A percentile compares a stretch with the other conserved stretches of the same genome.
Conservation (phyloP, 768 basidiomycete species). For the Termitomyces heimii region DNA sequence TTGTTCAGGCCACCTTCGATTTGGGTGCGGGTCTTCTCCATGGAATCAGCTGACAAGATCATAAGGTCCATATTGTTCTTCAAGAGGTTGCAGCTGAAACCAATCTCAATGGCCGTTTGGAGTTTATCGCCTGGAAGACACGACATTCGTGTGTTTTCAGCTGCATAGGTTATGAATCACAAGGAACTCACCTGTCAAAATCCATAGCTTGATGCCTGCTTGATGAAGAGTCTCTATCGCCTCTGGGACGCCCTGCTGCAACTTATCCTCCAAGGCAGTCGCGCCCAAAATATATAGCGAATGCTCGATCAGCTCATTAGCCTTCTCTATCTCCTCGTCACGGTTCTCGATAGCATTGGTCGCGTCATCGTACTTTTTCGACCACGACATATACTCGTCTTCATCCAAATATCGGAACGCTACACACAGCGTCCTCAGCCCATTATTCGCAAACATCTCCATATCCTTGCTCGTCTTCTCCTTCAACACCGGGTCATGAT, state of each 20-base stretch:
- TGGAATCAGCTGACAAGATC: constrained; percentile 85
- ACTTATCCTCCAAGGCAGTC: constrained; percentile 94
- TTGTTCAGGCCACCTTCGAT: constrained; percentile 94
- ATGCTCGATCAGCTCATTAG: constrained; percentile 79
- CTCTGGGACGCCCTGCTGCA: constrained; percentile 96
- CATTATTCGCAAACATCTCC: constrained; percentile 91
- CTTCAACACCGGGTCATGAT: constrained; percentile 72
- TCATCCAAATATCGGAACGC: constrained; percentile 75
- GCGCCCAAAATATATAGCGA: constrained; percentile 84
- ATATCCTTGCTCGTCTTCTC: constrained; percentile 80
- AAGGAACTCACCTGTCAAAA: constrained; percentile 66
- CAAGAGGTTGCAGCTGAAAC: constrained; percentile 91
- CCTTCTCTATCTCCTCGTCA: constrained; percentile 90
- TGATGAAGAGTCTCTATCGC: constrained; percentile 87
- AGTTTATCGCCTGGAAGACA: constrained; percentile 76
- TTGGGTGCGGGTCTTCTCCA: constrained; percentile 71
- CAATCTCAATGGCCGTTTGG: constrained; percentile 98
- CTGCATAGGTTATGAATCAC: constrained; percentile 9
- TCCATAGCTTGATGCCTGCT: constrained; percentile 98
- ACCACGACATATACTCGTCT: constrained; percentile 83
- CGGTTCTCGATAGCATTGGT: constrained; percentile 67
- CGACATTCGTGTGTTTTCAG: background rate
- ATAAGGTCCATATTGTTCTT: constrained; percentile 95
- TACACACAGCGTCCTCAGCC: constrained; percentile 87
- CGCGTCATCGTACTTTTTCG: constrained; percentile 77